Conservation (phyloP, 106 monocot genomes). For the Dendrobium huoshanense region DNA sequence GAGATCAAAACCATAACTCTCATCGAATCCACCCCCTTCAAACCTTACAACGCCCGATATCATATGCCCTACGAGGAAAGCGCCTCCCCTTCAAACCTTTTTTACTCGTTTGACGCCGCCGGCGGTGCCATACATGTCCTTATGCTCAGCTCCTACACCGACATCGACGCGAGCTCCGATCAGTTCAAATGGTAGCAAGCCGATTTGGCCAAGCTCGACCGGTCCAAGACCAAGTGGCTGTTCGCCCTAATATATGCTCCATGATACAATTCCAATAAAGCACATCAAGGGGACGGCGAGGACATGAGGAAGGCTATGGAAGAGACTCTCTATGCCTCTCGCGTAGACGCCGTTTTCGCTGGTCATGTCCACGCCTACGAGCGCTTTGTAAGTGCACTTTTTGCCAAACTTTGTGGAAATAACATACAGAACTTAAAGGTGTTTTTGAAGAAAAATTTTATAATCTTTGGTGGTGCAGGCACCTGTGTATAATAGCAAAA, state of each 20-base stretch:
- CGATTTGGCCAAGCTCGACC: slow-evolving; percentile 40
- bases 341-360: slow-evolving; percentile 46
- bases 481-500: slow-evolving; percentile 26
- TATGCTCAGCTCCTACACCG: slow-evolving; percentile 56
- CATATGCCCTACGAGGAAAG: slow-evolving; percentile 41
- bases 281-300: slow-evolving; percentile 51
- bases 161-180: slow-evolving; percentile 33
- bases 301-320: slow-evolving; percentile 44
- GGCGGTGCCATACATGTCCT: slow-evolving; percentile 37
- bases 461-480: slow-evolving; percentile 11
- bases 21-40: slow-evolving; percentile 21
- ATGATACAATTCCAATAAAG: slow-evolving; percentile 72
- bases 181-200: slow-evolving; percentile 39
- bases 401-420: no score
- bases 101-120: slow-evolving; percentile 52
- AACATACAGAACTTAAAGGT: no score
- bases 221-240: slow-evolving; percentile 47
- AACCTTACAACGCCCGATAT: slow-evolving; percentile 54
- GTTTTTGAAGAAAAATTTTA: no score
- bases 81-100: slow-evolving; percentile 44
- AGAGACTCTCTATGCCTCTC: slow-evolving; percentile 25
- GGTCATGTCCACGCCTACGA: slow-evolving; percentile 68
- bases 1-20: slow-evolving; percentile 46
- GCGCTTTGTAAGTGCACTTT: slow-evolving; percentile 28
- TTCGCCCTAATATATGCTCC: slow-evolving; percentile 71